These are phyloP conservation scores for Tetracladium maxilliforme DNA, from an alignment of 2,329 filamentous ascomycete species.

Conservation along the genomic window DNA sequence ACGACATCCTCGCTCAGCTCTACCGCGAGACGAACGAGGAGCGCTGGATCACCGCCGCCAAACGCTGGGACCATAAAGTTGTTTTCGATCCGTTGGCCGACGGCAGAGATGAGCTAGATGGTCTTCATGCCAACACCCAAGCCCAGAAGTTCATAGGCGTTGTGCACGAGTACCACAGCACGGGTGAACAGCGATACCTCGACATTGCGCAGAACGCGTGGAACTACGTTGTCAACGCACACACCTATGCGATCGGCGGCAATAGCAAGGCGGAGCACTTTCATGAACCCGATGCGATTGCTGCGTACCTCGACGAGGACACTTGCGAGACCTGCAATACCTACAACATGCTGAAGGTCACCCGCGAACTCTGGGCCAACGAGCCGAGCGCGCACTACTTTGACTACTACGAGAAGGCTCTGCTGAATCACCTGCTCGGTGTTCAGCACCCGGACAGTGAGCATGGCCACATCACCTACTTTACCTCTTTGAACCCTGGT, in stretches of 20 bases:
- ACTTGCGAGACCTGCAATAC: slow-evolving; percentile 37
- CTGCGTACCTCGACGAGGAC: slow-evolving; percentile 24
- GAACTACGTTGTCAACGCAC: slow-evolving; percentile 26
- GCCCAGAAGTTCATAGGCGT: slow-evolving; percentile 39
- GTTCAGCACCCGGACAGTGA: slow-evolving; percentile 25
- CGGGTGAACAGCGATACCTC: slow-evolving; percentile 25
- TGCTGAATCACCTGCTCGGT: slow-evolving; percentile 34
- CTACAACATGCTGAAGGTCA: slow-evolving; percentile 42
- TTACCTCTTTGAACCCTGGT: slow-evolving; percentile 31
- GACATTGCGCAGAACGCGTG: slow-evolving; percentile 34
- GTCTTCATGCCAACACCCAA: slow-evolving; percentile 36
- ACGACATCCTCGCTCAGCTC: slow-evolving; percentile 31
- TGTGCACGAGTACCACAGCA: slow-evolving; percentile 29
- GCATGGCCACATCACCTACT: slow-evolving; percentile 37
- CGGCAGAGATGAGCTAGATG: slow-evolving; percentile 27
- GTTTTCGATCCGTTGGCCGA: slow-evolving; percentile 29
- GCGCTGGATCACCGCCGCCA: slow-evolving; percentile 28
- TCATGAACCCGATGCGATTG: slow-evolving; percentile 26
- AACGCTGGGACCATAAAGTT: slow-evolving; percentile 32
- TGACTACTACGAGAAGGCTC: slow-evolving; percentile 34
- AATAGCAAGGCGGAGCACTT: slow-evolving; percentile 40
- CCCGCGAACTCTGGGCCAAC: slow-evolving; percentile 30
- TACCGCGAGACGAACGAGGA: slow-evolving; percentile 28
- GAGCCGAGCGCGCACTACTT: slow-evolving; percentile 28
- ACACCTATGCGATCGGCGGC: slow-evolving; percentile 36